These are phyloP conservation scores for Globisporangium okanoganense DNA, from an alignment of 352 stramenopile genomes.

Conservation along the genomic window DNA sequence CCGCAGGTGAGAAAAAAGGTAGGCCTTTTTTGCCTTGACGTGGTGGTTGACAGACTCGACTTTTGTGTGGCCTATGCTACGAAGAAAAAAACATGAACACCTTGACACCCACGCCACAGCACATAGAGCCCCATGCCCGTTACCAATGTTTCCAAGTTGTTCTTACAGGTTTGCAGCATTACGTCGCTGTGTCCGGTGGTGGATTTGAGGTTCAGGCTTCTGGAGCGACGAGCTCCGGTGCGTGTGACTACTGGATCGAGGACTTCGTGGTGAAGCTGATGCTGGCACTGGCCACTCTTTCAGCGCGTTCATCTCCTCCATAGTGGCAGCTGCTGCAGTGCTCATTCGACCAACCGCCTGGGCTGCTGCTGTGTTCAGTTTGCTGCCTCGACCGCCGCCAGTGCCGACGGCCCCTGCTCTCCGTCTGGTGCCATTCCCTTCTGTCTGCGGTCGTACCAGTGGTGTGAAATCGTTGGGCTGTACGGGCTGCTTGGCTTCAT, in stretches of 20 bases:
- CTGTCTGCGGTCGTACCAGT: not conserved
- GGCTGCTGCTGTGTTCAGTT: not conserved
- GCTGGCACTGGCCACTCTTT: not conserved
- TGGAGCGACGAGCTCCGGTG: not conserved
- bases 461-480: not conserved
- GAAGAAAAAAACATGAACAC: not conserved
- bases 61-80: not conserved
- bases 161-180: slow-evolving; percentile 1
- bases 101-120: not conserved
- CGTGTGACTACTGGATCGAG: not conserved
- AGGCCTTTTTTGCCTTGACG: not conserved
- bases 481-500: not conserved
- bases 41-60: not conserved
- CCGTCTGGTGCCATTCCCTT: not conserved
- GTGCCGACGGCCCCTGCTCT: not conserved
- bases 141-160: not conserved
- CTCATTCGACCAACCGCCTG: not conserved
- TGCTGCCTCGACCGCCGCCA: not conserved
- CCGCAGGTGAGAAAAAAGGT: slow-evolving; percentile 22
- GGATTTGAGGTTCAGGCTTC: not conserved
- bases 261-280: not conserved
- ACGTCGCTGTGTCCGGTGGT: not conserved
- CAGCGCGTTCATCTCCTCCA: not conserved
- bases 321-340: not conserved
- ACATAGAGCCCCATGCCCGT: not conserved